Conservation (phyloP, 1,139 yeast species). For the Geotrichum reessii region DNA sequence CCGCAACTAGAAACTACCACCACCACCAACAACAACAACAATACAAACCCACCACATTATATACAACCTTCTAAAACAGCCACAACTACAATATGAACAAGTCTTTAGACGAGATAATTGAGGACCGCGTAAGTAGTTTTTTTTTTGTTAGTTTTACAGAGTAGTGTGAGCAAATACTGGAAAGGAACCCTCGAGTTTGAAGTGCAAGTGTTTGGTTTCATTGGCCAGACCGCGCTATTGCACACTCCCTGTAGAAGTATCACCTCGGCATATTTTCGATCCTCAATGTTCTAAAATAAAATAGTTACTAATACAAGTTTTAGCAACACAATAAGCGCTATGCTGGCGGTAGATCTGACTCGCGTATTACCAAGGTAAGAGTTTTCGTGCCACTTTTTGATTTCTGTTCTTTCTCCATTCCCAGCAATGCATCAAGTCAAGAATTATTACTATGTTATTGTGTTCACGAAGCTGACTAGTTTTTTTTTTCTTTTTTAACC, state of each 20-base stretch:
- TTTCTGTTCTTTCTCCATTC: not conserved
- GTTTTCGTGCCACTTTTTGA: not conserved
- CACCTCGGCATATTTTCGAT: not conserved
- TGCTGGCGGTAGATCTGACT: conserved; percentile 3
- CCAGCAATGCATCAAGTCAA: not conserved
- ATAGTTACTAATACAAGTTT: not conserved
- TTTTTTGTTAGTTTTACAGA: not conserved
- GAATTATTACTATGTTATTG: not conserved
- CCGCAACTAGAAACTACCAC: not conserved
- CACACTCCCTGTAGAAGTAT: not conserved
- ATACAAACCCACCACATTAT: not conserved
- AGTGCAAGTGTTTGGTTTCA: not conserved
- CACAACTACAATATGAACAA: conserved; percentile 29
- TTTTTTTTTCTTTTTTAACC: not conserved
- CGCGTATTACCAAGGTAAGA: conserved; percentile 6
- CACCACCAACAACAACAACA: not conserved
- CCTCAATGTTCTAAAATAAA: not conserved
- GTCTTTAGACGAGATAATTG: conserved; percentile 37
- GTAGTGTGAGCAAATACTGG: not conserved
- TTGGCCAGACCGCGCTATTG: not conserved
- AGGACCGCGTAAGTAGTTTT: conserved; percentile 21
- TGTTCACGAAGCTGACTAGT: not conserved
- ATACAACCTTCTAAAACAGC: not conserved
- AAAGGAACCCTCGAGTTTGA: not conserved
- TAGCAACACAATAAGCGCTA: not conserved